Conservation (phyloP, 2,329 filamentous ascomycete genomes). For the Fusarium decemcellulare region DNA sequence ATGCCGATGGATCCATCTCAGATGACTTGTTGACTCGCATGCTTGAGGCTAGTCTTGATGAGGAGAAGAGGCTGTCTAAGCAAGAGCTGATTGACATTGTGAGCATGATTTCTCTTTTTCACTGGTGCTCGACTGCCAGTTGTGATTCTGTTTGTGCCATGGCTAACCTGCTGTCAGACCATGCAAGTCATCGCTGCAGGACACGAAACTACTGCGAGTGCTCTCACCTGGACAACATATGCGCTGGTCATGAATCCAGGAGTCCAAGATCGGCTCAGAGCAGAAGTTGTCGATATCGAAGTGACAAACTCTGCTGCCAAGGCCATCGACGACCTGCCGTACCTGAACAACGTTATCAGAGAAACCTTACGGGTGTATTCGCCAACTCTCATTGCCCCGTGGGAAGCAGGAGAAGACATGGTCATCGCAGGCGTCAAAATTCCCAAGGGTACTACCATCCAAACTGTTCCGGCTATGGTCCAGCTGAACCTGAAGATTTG, state of each 20-base stretch:
- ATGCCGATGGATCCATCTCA: not conserved
- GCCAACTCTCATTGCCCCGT: conserved; percentile 13
- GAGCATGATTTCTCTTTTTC: too few relatives aligned
- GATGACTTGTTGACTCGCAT: conserved; percentile 34
- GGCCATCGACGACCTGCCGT: conserved; percentile 9
- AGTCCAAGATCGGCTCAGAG: not conserved
- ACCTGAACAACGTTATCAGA: conserved; percentile 24
- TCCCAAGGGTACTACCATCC: conserved; percentile 24
- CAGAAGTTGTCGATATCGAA: not conserved
- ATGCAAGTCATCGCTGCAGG: conserved; percentile 35
- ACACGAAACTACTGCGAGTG: conserved; percentile 30
- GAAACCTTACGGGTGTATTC: conserved; percentile 32
- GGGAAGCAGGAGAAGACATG: conserved; percentile 19
- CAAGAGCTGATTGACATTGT: conserved; percentile 35
- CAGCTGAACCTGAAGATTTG: conserved; percentile 30
- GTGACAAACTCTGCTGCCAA: not conserved
- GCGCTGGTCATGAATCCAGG: conserved; percentile 8
- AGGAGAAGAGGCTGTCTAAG: conserved; percentile 16
- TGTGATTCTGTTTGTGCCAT: too few relatives aligned
- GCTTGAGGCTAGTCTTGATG: conserved; percentile 21
- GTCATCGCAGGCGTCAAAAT: not conserved
- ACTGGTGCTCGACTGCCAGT: too few relatives aligned
- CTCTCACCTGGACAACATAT: conserved; percentile 13
- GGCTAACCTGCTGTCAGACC: not conserved
- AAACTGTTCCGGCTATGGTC: conserved; percentile 19